These are phyloP conservation scores for Pseudogymnoascus sp. DNA, from an alignment of 2,329 filamentous ascomycete genomes.

Conservation along the genomic window DNA sequence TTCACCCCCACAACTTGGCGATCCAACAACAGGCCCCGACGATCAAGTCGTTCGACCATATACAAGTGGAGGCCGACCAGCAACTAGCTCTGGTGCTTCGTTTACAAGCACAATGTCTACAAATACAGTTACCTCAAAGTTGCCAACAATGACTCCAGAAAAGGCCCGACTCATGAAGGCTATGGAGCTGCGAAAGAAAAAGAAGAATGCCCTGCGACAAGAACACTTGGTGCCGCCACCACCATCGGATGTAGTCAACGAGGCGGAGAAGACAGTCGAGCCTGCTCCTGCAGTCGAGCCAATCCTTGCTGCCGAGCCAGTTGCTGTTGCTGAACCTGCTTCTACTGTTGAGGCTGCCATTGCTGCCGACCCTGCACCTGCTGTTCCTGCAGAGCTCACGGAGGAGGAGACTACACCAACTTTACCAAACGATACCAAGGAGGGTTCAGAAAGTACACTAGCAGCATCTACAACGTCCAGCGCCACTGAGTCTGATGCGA, in stretches of 20 bases:
- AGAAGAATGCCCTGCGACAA: slow-evolving; percentile 40
- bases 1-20: slow-evolving; percentile 22
- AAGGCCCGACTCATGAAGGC: slow-evolving; percentile 92
- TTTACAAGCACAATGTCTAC: slow-evolving; percentile 19
- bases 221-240: background rate
- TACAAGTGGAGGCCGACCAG: slow-evolving; percentile 29
- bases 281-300: background rate
- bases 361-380: background rate
- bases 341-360: background rate
- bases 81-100: slow-evolving; percentile 23
- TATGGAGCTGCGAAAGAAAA: slow-evolving; percentile 80
- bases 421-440: slow-evolving; percentile 32
- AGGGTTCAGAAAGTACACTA: slow-evolving; percentile 50
- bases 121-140: slow-evolving; percentile 25
- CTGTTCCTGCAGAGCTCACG: slow-evolving; percentile 13
- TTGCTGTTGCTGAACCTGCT: background rate
- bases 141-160: slow-evolving; percentile 67
- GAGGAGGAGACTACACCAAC: slow-evolving; percentile 22
- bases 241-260: background rate
- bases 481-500: slow-evolving; percentile 27
- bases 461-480: slow-evolving; percentile 36
- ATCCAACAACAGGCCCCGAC: slow-evolving; percentile 22
- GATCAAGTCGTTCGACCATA: slow-evolving; percentile 19
- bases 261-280: background rate
- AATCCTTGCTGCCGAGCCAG: background rate